Evolutionary conservation across 495 filamentous ascomycete species (phyloP), one percentile per base, ranked within the genome.

Genomic region (Xylaria intraflava): DNA sequence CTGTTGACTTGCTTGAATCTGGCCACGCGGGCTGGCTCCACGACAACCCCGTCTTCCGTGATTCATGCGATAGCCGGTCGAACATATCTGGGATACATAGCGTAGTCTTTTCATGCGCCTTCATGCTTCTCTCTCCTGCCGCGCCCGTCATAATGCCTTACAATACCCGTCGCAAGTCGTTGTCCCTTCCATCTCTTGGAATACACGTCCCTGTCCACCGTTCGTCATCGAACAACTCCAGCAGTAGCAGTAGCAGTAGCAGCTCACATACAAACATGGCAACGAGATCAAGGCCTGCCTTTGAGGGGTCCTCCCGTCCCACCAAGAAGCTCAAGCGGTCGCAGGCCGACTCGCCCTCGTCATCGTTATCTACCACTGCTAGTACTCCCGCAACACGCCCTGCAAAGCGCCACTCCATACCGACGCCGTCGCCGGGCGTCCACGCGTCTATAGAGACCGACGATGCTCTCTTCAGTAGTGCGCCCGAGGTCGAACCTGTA

Each of bases 81-180:
- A 57, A 51, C 46, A 41, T 56, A 45, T 31, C 24, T 33, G 46
- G 58, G 55, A 55, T 40, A 51, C 43, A 57, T 46, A 59, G 42
- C 57, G 48, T 58, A 62, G 49, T 56, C 63, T 56, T 53, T 47
- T 57, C 33, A 39, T 56, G 44, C n/a, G 5, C n/a, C 10, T 35
- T 51, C 33, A 59, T 46, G 46, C 47, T 48, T 48, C n/a, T 49
- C 59, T 56, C 53, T 50, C 57, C 47, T 27, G 27, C 20, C 48
- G 35, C 50, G 44, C 40, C 36, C 46, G 55, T 44, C 58, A 82
- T 56, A 61, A 95, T 95, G 90, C 89, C 90, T 57, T 96, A 96
- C 80, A 96, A 98, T 71, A 98, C 93, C 56, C 87, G 93, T 72
- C 85, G 93, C 70, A 98, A 97, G 75, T 95, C 90, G 65, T 72